phyloP scores from a whole-genome alignment of 208 protist species.

The Crithidia thermophila region DNA sequence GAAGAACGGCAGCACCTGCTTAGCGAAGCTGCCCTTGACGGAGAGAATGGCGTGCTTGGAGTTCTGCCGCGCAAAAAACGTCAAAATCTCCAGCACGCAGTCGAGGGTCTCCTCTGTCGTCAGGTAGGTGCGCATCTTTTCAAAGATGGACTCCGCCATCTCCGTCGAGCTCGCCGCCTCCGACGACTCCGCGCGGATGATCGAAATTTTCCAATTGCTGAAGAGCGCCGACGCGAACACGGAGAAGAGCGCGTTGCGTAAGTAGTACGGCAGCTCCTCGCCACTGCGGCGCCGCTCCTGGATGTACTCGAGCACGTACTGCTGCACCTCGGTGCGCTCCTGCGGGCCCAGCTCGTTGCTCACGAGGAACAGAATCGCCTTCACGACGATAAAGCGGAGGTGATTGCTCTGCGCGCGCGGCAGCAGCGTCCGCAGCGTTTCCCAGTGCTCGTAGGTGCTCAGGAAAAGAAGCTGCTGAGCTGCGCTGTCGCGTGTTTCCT shows the following conservation, averaged over 20 bases:
- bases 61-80: conserved; percentile 67
- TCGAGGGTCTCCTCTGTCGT: conserved; percentile 62
- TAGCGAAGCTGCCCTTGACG: conserved; percentile 45
- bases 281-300: conserved; percentile 31
- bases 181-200: conserved; percentile 38
- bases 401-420: conserved; percentile 61
- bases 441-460: conserved; percentile 82
- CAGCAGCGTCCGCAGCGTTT: conserved; percentile 63
- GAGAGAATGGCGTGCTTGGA: conserved; percentile 45
- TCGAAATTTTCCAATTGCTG: conserved; percentile 75
- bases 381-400: conserved; percentile 80
- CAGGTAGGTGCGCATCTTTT: conserved; percentile 54
- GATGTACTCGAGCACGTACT: conserved; percentile 69
- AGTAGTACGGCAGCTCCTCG: conserved; percentile 59
- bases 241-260: conserved; percentile 68
- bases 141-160: conserved; percentile 36
- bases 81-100: conserved; percentile 76
- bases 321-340: conserved; percentile 71
- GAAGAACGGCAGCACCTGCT: conserved; percentile 68
- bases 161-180: conserved; percentile 32
- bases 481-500: conserved; percentile 53
- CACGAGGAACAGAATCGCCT: conserved; percentile 86
- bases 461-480: conserved; percentile 74
- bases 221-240: conserved; percentile 76
- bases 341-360: conserved; percentile 86